These are phyloP conservation scores for Leishmania major DNA, from an alignment of 208 protist species.

Conservation along the genomic window DNA sequence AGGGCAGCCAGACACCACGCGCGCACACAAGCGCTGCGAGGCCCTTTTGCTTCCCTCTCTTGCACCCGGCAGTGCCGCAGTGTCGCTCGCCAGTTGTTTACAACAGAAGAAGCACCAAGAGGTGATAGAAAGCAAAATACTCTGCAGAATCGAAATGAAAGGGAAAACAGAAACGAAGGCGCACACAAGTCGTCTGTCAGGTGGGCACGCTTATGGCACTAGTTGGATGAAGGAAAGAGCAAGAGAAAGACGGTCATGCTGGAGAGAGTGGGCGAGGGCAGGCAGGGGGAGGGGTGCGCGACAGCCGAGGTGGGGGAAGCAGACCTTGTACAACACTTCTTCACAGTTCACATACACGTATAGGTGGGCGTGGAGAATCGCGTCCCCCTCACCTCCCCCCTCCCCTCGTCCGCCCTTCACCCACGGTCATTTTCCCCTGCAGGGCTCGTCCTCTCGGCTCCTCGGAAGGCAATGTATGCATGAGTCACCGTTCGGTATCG, in stretches of 20 bases:
- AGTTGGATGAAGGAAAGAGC: neutral
- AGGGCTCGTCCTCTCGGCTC: neutral
- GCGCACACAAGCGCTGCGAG: neutral
- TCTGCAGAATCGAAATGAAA: neutral
- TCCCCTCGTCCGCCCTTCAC: neutral
- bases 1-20: neutral
- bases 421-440: neutral
- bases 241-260: neutral
- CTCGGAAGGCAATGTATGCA: neutral
- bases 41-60: neutral
- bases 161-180: neutral
- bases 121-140: neutral
- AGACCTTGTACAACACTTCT: neutral
- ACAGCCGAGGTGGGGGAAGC: neutral
- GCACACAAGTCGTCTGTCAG: neutral
- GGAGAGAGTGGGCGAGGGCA: neutral
- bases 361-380: neutral
- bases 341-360: neutral
- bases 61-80: neutral
- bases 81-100: neutral
- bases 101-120: neutral
- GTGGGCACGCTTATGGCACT: neutral
- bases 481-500: neutral
- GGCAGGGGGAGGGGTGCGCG: neutral
- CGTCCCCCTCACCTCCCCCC: neutral